Evolutionary conservation across 2,329 filamentous ascomycete species (phyloP).

Genomic region (Microdochium bolleyi): DNA sequence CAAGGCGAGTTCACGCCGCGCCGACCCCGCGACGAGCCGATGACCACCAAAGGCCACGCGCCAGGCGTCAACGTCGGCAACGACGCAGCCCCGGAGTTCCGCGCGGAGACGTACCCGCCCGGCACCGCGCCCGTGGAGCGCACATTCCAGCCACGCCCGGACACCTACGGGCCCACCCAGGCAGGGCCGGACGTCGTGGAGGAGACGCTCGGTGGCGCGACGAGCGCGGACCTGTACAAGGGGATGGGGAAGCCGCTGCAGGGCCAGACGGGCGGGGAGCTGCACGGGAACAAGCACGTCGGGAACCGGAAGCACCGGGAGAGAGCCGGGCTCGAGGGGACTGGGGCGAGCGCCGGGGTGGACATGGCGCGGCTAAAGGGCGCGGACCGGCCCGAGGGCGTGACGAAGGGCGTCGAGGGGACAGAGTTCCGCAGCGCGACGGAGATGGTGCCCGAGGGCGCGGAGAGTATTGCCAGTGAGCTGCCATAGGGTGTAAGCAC

Average conservation of each 20-base stretch:
- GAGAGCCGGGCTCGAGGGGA: slow-evolving; percentile 27
- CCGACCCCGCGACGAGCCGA: slow-evolving; percentile 40
- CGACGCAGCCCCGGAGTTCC: slow-evolving; percentile 54
- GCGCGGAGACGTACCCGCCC: slow-evolving; percentile 48
- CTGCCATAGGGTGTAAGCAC: no score
- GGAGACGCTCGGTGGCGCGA: slow-evolving; percentile 33
- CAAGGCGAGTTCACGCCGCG: slow-evolving; percentile 49
- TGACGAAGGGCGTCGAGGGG: slow-evolving; percentile 10
- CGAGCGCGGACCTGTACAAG: slow-evolving; percentile 32
- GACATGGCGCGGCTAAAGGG: slow-evolving; percentile 16
- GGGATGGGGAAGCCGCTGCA: slow-evolving; percentile 33
- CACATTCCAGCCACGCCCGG: slow-evolving; percentile 30
- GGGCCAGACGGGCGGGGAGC: slow-evolving; percentile 32
- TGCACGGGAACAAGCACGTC: slow-evolving; percentile 21
- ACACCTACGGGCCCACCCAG: slow-evolving; percentile 25
- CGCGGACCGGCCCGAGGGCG: slow-evolving; percentile 22
- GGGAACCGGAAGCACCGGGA: slow-evolving; percentile 25
- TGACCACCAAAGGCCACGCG: slow-evolving; percentile 50
- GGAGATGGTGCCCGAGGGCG: slow-evolving; percentile 12
- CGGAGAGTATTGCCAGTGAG: slow-evolving; percentile 16
- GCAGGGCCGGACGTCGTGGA: slow-evolving; percentile 22
- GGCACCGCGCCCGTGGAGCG: slow-evolving; percentile 51
- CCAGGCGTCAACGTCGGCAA: slow-evolving; percentile 53
- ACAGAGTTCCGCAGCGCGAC: slow-evolving; percentile 14
- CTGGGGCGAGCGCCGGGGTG: slow-evolving; percentile 21